phyloP scores from a whole-genome alignment of 805 yeast species.

The Ogataea trehalophila region DNA sequence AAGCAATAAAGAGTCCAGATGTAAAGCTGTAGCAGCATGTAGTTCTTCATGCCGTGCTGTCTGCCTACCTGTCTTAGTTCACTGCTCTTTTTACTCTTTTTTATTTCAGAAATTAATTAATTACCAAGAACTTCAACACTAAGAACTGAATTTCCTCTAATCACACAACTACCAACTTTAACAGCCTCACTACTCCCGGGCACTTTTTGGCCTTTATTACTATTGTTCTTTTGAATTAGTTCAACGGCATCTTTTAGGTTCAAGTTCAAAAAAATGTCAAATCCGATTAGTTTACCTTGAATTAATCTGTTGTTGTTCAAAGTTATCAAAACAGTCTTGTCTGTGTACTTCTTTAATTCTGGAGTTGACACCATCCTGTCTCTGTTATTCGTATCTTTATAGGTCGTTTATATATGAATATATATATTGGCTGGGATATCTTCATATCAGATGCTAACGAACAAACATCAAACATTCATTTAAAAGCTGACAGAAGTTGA shows the following conservation, averaged over 20 bases:
- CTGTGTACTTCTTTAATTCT: conserved; percentile 57
- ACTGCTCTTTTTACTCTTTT: too few relatives aligned
- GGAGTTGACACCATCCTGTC: conserved; percentile 31
- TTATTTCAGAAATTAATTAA: too few relatives aligned
- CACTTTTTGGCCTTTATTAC: background rate
- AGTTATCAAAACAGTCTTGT: conserved; percentile 66
- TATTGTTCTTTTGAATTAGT: conserved; percentile 1
- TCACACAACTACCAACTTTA: conserved; percentile 33
- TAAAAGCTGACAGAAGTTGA: too few relatives aligned
- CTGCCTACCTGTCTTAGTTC: too few relatives aligned
- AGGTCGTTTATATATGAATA: background rate
- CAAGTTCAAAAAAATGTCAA: conserved; percentile 51
- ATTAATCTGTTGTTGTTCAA: conserved; percentile 76
- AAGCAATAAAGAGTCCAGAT: too few relatives aligned
- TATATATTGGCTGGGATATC: too few relatives aligned
- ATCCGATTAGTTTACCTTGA: conserved; percentile 80
- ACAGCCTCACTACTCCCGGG: conserved; percentile 12
- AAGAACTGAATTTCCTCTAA: conserved; percentile 51
- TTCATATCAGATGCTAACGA: too few relatives aligned
- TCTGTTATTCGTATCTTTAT: too few relatives aligned
- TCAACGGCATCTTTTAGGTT: conserved; percentile 28
- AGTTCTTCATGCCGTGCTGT: too few relatives aligned
- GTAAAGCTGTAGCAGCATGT: too few relatives aligned
- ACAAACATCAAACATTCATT: background rate
- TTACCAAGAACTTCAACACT: conserved; percentile 39